Conservation (phyloP, 1,284 basidiomycete species). For the Leccinum proliferum region DNA sequence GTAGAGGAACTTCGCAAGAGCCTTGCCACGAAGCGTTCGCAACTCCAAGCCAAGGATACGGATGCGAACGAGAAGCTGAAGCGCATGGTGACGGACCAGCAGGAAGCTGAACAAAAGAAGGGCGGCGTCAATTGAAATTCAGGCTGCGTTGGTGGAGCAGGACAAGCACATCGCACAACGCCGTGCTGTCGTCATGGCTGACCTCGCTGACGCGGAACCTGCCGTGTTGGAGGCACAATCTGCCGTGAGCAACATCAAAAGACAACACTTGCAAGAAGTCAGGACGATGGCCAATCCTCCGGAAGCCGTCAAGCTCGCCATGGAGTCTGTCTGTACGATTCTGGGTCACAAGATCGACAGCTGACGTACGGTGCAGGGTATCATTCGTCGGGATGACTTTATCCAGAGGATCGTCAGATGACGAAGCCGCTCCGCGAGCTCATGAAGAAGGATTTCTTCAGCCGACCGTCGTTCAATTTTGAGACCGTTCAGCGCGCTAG, state of each 20-base stretch:
- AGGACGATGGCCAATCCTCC: slow-evolving; percentile 99
- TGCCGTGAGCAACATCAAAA: slow-evolving; percentile 97
- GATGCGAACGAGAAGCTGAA: slow-evolving; percentile 98
- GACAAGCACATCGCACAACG: slow-evolving; percentile 89
- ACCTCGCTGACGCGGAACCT: slow-evolving; percentile 97
- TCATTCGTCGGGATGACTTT: slow-evolving; percentile 97
- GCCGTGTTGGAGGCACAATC: slow-evolving; percentile 94
- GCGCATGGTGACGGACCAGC: slow-evolving; percentile 98
- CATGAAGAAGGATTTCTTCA: slow-evolving; percentile 94
- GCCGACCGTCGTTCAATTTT: slow-evolving; percentile 90
- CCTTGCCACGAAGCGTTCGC: slow-evolving; percentile 89
- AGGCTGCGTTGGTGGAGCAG: slow-evolving; percentile 88
- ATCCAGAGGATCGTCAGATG: slow-evolving; percentile 97
- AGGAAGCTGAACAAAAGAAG: slow-evolving; percentile 98
- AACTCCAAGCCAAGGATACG: slow-evolving; percentile 88
- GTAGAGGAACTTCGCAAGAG: slow-evolving; percentile 96
- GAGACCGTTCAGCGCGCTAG: slow-evolving; percentile 95
- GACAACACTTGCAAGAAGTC: slow-evolving; percentile 96
- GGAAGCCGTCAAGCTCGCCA: slow-evolving; percentile 94
- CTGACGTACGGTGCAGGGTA: slow-evolving; percentile 95
- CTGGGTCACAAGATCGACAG: slow-evolving; percentile 97
- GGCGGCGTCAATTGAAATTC: slow-evolving; percentile 92
- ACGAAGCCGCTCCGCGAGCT: slow-evolving; percentile 84
- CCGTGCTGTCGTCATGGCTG: slow-evolving; percentile 85
- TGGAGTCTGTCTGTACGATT: slow-evolving; percentile 98